A percentile compares a stretch with the other conserved stretches of the same genome.
Conservation (phyloP, 306 rosid genomes). For the Cucurbita ficifolia region DNA sequence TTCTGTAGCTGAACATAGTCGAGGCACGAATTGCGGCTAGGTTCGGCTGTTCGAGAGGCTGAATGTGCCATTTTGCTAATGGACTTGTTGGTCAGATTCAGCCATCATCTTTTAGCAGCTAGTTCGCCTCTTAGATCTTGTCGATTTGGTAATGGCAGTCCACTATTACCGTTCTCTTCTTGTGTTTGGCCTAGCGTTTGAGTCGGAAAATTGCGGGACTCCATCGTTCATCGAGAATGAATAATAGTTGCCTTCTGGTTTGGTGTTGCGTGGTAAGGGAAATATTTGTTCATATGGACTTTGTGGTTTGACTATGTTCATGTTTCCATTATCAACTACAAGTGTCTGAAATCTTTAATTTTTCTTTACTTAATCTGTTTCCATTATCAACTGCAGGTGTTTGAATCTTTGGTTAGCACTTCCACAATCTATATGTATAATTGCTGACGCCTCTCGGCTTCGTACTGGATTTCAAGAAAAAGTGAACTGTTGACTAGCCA, state of each 20-base stretch:
- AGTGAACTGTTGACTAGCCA: neutral
- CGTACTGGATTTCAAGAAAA: neutral
- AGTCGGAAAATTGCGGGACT: neutral
- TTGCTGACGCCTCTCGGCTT: neutral
- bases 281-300: neutral
- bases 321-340: neutral
- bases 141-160: neutral
- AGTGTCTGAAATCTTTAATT: neutral
- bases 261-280: neutral
- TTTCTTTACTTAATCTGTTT: neutral
- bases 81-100: slow-evolving; percentile 1
- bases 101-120: neutral
- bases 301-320: neutral
- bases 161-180: neutral
- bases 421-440: neutral
- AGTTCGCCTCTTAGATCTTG: neutral
- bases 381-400: neutral
- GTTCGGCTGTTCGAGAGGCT: neutral
- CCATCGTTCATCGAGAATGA: neutral
- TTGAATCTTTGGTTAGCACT: neutral
- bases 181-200: neutral
- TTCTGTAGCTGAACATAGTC: neutral
- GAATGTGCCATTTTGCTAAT: neutral
- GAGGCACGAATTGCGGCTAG: neutral
- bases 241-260: neutral